phyloP scores from a whole-genome alignment of 768 basidiomycete genomes.

The Nidula microcarpa region DNA sequence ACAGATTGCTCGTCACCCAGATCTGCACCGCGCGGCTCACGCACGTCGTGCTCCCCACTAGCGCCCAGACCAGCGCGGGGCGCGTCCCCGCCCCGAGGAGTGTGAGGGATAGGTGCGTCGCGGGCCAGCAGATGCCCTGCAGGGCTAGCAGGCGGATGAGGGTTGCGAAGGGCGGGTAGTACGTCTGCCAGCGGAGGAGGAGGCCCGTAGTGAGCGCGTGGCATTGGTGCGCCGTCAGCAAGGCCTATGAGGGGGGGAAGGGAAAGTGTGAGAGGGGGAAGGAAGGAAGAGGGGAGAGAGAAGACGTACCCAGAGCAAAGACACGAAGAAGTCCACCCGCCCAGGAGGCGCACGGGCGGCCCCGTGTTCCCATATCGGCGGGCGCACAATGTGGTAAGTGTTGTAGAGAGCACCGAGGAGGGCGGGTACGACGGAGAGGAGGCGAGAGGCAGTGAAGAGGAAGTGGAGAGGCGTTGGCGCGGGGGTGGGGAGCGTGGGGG shows the following conservation, averaged over 20 bases:
- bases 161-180: slow-evolving; percentile 85
- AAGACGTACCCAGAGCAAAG: slow-evolving; percentile 62
- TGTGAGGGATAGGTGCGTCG: slow-evolving; percentile 80
- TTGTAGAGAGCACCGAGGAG: slow-evolving; percentile 64
- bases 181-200: slow-evolving; percentile 83
- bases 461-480: slow-evolving; percentile 34
- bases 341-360: slow-evolving; percentile 35
- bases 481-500: slow-evolving; percentile 38
- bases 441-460: slow-evolving; percentile 67
- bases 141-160: slow-evolving; percentile 89
- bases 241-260: slow-evolving; percentile 44
- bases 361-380: slow-evolving; percentile 22
- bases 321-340: slow-evolving; percentile 62
- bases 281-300: slow-evolving; percentile 1
- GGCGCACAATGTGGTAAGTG: slow-evolving; percentile 46
- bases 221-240: slow-evolving; percentile 88
- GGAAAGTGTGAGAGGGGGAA: not conserved
- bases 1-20: slow-evolving; percentile 94
- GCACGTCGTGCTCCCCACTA: slow-evolving; percentile 87
- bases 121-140: slow-evolving; percentile 96
- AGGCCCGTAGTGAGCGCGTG: slow-evolving; percentile 86
- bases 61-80: slow-evolving; percentile 86
- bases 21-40: slow-evolving; percentile 82
- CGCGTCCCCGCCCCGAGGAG: slow-evolving; percentile 66
- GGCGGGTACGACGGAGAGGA: slow-evolving; percentile 72